These are phyloP conservation scores for Cladophialophora immunda DNA, from an alignment of 2,329 filamentous ascomycete genomes.

Conservation along the genomic window DNA sequence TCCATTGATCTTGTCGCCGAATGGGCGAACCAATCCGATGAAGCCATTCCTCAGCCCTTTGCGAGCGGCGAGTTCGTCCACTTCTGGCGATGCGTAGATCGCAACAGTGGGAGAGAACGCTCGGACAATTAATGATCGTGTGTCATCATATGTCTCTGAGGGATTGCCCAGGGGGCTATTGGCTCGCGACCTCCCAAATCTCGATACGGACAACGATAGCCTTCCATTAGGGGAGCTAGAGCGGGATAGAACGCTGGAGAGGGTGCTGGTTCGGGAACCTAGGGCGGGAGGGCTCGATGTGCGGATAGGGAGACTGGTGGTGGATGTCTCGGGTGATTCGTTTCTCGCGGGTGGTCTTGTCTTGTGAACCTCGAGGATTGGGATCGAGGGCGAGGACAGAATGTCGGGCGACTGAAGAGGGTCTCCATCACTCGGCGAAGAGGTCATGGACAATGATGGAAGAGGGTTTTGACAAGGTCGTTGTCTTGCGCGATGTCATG, in stretches of 20 bases:
- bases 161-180: constrained; percentile 62
- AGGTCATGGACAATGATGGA: constrained; percentile 41
- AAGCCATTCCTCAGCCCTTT: constrained; percentile 88
- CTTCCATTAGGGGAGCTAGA: constrained; percentile 72
- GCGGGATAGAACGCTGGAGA: constrained; percentile 73
- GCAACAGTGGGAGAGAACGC: constrained; percentile 91
- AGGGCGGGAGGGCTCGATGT: constrained; percentile 69
- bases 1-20: constrained; percentile 85
- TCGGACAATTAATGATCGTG: constrained; percentile 74
- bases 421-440: constrained; percentile 40
- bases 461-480: constrained; percentile 13
- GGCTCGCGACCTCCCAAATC: constrained; percentile 57
- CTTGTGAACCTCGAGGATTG: constrained; percentile 68
- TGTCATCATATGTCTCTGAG: constrained; percentile 63
- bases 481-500: constrained; percentile 33
- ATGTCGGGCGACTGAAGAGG: constrained; percentile 34
- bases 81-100: constrained; percentile 85
- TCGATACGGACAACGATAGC: constrained; percentile 63
- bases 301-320: constrained; percentile 65
- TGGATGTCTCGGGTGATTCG: constrained; percentile 63
- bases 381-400: constrained; percentile 55
- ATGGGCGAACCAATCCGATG: constrained; percentile 85
- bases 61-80: constrained; percentile 77
- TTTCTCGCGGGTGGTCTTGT: constrained; percentile 61
- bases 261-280: constrained; percentile 63